Evolutionary conservation across 2,329 filamentous ascomycete species (phyloP), one percentile per base, ranked within the genome.

Genomic region (Fusarium sp.): DNA sequence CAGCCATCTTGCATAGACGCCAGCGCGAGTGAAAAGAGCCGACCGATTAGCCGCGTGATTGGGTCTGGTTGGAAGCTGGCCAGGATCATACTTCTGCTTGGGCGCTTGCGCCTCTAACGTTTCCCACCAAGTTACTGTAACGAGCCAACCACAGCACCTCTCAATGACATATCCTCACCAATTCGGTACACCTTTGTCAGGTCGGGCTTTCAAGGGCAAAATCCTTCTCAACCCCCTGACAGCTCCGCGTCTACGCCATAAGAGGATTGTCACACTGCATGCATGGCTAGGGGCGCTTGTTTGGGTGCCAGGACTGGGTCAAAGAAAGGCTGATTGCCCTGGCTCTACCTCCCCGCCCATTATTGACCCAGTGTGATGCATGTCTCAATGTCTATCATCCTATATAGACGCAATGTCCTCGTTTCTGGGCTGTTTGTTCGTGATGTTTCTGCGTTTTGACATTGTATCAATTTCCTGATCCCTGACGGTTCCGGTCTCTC

Each of bases 281-380:
- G 75, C 75, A 73, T 74, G 65, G 57, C 54, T 74, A 73, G 74
- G 58, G 75, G 74, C 75, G 75, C 75, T 76, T 77, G 74, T 66
- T 58, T 57, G 30, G 52, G 49, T 37, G 37, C 57, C 44, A 40
- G 53, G 56, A 60, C 58, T 62, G 61, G 69, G 30, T 57, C 57
- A 57, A 34, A 30, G 34, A 55, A 65, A 57, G 49, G 54, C 64
- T 47, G 42, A 47, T 37, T 40, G 51, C 55, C 54, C 45, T 64
- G 46, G 42, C 61, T 44, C 49, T 42, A 32, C 59, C 52, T 58
- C 57, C 49, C 55, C 57, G 51, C 61, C 57, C 34, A 60, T 51
- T 20, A 52, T 48, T 57, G 42, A 51, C 46, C 61, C 59, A 61
- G 69, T 65, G 60, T 51, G 53, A 64, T 62, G 61, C 55, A 51